Percentiles rank a stretch among this genome's conserved stretches.
Evolutionary conservation across 139 green algal species (phyloP).

Genomic region (Chlorella sp.): DNA sequence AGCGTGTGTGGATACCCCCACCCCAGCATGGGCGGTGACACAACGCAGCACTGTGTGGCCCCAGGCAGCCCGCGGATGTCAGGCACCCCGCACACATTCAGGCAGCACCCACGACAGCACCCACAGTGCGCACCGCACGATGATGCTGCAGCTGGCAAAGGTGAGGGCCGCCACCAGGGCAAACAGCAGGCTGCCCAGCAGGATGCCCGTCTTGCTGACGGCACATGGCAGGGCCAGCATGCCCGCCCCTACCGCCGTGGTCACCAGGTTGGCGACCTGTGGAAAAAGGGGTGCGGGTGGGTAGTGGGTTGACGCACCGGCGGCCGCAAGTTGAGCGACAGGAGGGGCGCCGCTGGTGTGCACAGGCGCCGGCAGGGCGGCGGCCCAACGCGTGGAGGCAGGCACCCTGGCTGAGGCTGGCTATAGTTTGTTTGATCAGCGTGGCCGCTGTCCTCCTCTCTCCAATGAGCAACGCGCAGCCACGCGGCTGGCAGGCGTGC

Average conservation of each 20-base stretch:
- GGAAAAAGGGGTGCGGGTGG: too few species aligned
- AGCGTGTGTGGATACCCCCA: neutral
- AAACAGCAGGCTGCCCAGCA: slow-evolving; percentile 3
- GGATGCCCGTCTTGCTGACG: neutral
- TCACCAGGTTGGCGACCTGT: slow-evolving; percentile 15
- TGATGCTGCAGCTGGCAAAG: slow-evolving; percentile 20
- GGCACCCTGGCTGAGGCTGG: too few species aligned
- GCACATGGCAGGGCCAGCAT: slow-evolving; percentile 25
- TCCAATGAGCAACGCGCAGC: too few species aligned
- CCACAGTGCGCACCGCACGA: slow-evolving; percentile 4
- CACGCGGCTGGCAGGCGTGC: too few species aligned
- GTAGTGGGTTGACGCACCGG: too few species aligned
- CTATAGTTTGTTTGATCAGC: too few species aligned
- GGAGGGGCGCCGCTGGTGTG: too few species aligned
- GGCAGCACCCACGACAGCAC: too few species aligned
- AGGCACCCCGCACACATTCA: neutral
- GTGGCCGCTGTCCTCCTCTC: too few species aligned
- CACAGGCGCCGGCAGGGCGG: too few species aligned
- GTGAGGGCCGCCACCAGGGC: slow-evolving; percentile 9
- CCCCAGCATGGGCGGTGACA: neutral
- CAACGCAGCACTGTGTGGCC: neutral
- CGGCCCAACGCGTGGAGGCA: too few species aligned
- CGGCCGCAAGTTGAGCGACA: too few species aligned
- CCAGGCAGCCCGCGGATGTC: neutral
- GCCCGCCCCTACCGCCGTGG: slow-evolving; percentile 7